Percentiles rank a stretch among this genome's conserved stretches.
Conservation (phyloP, 2,329 filamentous ascomycete genomes). For the Cryphonectria radicalis region DNA sequence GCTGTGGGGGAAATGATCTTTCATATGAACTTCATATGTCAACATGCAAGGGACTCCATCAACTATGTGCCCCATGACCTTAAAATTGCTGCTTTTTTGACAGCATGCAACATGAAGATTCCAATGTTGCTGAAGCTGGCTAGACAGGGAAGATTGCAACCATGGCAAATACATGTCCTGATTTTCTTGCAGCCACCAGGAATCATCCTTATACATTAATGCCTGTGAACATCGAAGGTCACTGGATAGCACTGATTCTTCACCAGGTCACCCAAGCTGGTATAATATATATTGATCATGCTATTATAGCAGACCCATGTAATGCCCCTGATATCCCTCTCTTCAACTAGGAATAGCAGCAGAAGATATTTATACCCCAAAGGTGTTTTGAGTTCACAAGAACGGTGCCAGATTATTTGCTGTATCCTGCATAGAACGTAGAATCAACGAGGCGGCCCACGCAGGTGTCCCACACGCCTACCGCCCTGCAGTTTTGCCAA, state of each 20-base stretch:
- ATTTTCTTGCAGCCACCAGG: not conserved
- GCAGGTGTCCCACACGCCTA: not conserved
- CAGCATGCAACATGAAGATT: not conserved
- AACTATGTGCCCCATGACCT: not conserved
- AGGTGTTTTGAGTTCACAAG: not conserved
- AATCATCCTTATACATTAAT: not conserved
- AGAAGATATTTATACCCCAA: not conserved
- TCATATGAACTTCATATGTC: not conserved
- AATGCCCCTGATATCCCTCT: too few species aligned
- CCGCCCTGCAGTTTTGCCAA: not conserved
- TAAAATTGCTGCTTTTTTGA: not conserved
- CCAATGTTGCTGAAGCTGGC: not conserved
- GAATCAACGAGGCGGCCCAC: slow-evolving; percentile 1
- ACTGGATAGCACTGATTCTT: not conserved
- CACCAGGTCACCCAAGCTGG: not conserved
- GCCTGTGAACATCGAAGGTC: not conserved
- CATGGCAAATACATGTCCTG: not conserved
- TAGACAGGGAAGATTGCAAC: not conserved
- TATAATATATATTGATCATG: not conserved
- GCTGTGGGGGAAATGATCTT: not conserved
- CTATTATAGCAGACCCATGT: not conserved
- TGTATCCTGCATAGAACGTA: not conserved
- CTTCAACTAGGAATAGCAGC: not conserved
- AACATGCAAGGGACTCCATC: not conserved
- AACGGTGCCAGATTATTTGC: not conserved